Percentiles rank a stretch among this genome's conserved stretches.
Conservation (phyloP, 139 green algal genomes). For the Zygnema cylindricum region DNA sequence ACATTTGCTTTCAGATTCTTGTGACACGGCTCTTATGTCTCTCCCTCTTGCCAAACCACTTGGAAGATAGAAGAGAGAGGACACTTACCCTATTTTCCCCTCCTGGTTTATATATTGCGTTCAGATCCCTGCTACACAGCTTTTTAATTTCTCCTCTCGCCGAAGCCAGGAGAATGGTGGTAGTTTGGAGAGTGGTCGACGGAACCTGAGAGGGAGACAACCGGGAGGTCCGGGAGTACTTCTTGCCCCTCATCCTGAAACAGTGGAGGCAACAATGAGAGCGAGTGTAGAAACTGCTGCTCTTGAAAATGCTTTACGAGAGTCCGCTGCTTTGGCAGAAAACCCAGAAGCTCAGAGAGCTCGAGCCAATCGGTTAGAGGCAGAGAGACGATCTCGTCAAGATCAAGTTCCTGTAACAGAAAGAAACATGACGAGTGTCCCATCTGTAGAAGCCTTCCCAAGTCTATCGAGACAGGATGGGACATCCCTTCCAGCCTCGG, state of each 20-base stretch:
- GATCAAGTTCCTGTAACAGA: neutral
- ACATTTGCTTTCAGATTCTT: too few species aligned
- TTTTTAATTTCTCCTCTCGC: constrained; percentile 24
- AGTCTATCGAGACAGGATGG: neutral
- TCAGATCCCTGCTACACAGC: constrained; percentile 46
- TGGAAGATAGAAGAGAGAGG: too few species aligned
- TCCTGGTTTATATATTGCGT: neutral
- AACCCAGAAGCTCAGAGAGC: neutral
- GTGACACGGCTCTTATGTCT: too few species aligned
- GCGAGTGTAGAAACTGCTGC: neutral
- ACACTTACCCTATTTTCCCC: neutral
- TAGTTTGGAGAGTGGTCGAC: neutral
- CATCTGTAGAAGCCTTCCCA: neutral
- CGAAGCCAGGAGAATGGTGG: neutral
- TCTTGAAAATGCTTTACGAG: neutral
- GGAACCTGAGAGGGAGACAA: constrained; percentile 4
- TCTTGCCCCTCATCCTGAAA: neutral
- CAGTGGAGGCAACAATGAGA: constrained; percentile 3
- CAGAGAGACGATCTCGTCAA: neutral
- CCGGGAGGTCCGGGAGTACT: neutral
- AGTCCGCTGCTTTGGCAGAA: neutral
- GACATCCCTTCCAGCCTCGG: neutral
- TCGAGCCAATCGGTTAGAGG: constrained; percentile 9
- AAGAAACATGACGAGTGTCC: neutral
- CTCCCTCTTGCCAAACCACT: too few species aligned